Base-by-base conservation (phyloP, 2,329 filamentous ascomycete species). In the Pseudogymnoascus sp. region DNA sequence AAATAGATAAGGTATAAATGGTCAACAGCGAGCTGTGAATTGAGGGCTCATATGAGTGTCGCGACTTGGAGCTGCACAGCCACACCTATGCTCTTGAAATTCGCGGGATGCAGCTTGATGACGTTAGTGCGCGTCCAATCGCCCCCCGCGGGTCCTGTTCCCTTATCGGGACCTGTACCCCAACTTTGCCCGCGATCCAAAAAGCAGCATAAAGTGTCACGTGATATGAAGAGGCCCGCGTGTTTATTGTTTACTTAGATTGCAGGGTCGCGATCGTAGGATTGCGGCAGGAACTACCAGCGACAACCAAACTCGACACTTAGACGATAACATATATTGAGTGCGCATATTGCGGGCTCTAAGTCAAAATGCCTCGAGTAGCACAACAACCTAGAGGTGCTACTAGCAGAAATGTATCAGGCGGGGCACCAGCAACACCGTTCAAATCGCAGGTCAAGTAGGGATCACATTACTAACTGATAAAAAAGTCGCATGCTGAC, bases 291-390 rank as follows among this genome's bases (percentile, higher is more conserved):
- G 47, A 54, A 35, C 47, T 33, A 54, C 47, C 47, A 54, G 47
- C 29, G 47, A 35, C 29, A 54, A 33, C 47, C 3, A 33, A 54
- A 54, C 13, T 35, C 47, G 47, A 54, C 47, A 54, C 47, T 17
- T 9, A 33, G 4, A 21, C 47, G 47, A 54, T 21, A 21, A 21
- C 47, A 39, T 59, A 39, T 60, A 44, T 60, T 24, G 41, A 13
- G 44, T 33, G 47, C 47, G 47, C 47, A 54, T 54, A 33, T 35
- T 54, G 47, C 29, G 47, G 47, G 47, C 15, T 54, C 59, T 60
- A 36, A 26, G 33, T 33, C 57, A 65, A 60, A 8, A 85, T 85
- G 82, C 80, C 82, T 74, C 80, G 82, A 73, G 77, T 82, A 61
- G 79, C 78, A 68, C 79, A 80, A 64, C 72, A 73, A 7, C 74